These are phyloP conservation scores for Coniochaeta hoffmannii DNA, from an alignment of 2,329 filamentous ascomycete genomes.

Conservation along the genomic window DNA sequence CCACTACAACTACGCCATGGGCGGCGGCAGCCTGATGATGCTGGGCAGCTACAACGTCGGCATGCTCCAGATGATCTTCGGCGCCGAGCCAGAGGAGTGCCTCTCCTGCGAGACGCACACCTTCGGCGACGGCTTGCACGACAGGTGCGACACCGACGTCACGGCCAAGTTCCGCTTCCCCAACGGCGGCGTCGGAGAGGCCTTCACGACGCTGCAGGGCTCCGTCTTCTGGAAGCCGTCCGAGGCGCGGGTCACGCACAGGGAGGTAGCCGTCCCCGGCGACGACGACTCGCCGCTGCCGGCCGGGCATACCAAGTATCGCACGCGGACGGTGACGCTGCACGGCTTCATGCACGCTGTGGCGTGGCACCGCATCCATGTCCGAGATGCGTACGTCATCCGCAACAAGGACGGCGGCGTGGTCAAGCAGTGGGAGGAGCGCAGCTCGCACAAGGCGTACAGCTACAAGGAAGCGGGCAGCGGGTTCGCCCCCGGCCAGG, in stretches of 20 bases:
- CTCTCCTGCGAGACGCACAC: constrained; percentile 18
- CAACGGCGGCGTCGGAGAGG: constrained; percentile 26
- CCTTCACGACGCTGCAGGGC: constrained; percentile 19
- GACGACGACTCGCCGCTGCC: background rate
- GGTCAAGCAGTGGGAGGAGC: constrained; percentile 11
- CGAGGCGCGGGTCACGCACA: background rate
- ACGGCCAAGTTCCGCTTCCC: constrained; percentile 29
- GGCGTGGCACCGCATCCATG: constrained; percentile 26
- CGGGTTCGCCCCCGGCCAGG: constrained; percentile 22
- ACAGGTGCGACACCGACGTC: constrained; percentile 26
- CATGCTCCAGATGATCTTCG: constrained; percentile 30
- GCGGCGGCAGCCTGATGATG: constrained; percentile 33
- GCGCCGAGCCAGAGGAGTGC: constrained; percentile 30
- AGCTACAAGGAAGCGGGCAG: constrained; percentile 23
- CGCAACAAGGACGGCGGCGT: constrained; percentile 12
- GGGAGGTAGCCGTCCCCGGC: no score
- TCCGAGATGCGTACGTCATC: constrained; percentile 26
- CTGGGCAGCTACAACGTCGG: constrained; percentile 31
- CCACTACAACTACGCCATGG: constrained; percentile 31
- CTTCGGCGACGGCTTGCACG: constrained; percentile 18
- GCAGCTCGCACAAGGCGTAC: constrained; percentile 24
- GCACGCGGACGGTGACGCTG: constrained; percentile 20
- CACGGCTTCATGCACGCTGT: constrained; percentile 18
- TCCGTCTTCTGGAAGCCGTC: constrained; percentile 11
- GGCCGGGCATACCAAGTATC: constrained; percentile 14